A percentile compares a stretch with the other conserved stretches of the same genome.
phyloP scores from a whole-genome alignment of 1,284 basidiomycete species.

The Ceratobasidium sp. region DNA sequence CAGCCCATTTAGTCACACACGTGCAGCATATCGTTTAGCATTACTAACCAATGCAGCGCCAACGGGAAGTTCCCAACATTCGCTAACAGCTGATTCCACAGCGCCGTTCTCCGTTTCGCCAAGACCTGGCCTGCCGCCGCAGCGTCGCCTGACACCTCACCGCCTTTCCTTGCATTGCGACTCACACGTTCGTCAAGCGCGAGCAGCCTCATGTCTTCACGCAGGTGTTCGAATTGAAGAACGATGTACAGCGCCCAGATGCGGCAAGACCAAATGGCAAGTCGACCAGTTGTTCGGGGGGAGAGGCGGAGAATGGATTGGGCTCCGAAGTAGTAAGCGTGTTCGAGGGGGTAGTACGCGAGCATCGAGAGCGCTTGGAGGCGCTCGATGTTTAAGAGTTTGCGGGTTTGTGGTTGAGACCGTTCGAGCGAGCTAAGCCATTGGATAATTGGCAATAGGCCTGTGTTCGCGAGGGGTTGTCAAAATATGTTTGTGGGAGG shows the following conservation, averaged over 20 bases:
- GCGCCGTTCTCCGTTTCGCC: slow-evolving; percentile 49
- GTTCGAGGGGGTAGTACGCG: slow-evolving; percentile 82
- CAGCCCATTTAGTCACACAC: not conserved
- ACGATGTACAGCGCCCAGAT: slow-evolving; percentile 81
- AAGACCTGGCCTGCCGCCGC: slow-evolving; percentile 49
- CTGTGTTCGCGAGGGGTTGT: slow-evolving; percentile 54
- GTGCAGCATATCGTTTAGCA: not conserved
- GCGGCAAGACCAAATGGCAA: slow-evolving; percentile 75
- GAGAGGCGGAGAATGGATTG: slow-evolving; percentile 64
- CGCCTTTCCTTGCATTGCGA: slow-evolving; percentile 63
- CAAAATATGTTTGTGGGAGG: slow-evolving; percentile 6
- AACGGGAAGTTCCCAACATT: slow-evolving; percentile 76
- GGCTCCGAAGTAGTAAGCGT: slow-evolving; percentile 74
- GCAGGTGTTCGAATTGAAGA: slow-evolving; percentile 75
- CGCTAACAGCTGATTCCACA: slow-evolving; percentile 49
- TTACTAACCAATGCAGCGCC: slow-evolving; percentile 80
- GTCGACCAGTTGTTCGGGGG: slow-evolving; percentile 58
- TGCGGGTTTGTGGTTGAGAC: slow-evolving; percentile 71
- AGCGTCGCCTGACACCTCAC: slow-evolving; percentile 44
- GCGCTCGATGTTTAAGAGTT: slow-evolving; percentile 77
- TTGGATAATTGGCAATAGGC: slow-evolving; percentile 77
- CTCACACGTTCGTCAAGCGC: slow-evolving; percentile 65
- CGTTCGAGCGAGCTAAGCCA: slow-evolving; percentile 80
- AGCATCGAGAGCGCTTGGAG: slow-evolving; percentile 87
- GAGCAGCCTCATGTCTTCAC: slow-evolving; percentile 71